phyloP scores from a whole-genome alignment of 257 asterid species.

The Buddleja alternifolia region DNA sequence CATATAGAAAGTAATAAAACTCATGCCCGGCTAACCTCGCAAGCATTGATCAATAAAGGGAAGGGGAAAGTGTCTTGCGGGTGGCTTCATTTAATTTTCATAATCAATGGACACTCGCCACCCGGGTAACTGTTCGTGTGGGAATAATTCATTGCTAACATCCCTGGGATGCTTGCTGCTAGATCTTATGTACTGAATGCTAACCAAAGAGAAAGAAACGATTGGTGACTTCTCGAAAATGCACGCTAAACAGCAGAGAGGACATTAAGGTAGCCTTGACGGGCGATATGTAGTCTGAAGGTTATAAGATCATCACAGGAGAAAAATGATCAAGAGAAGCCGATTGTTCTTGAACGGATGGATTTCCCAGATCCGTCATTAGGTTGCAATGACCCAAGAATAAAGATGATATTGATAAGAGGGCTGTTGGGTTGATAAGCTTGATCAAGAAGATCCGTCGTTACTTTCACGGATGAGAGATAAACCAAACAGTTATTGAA shows the following conservation, averaged over 20 bases:
- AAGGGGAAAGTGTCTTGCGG: no score
- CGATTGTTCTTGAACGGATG: slow-evolving; percentile 90
- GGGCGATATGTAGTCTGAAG: slow-evolving; percentile 95
- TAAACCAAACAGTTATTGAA: slow-evolving; percentile 93
- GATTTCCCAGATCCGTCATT: slow-evolving; percentile 97
- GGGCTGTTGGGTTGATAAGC: slow-evolving; percentile 90
- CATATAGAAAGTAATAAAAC: no score
- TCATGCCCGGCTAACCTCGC: no score
- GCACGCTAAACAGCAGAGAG: slow-evolving; percentile 98
- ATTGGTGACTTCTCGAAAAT: slow-evolving; percentile 93
- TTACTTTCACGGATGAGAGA: slow-evolving; percentile 97
- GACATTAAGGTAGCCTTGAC: slow-evolving; percentile 77
- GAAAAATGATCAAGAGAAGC: slow-evolving; percentile 86
- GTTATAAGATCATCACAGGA: slow-evolving; percentile 88
- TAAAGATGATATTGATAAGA: slow-evolving; percentile 91
- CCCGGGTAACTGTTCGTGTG: no score
- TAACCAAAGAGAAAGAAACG: slow-evolving; percentile 92
- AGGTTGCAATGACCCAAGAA: slow-evolving; percentile 99
- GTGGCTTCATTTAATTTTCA: no score
- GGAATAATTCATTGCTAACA: no score
- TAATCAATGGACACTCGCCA: no score
- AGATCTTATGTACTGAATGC: slow-evolving; percentile 86
- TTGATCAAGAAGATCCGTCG: slow-evolving; percentile 98
- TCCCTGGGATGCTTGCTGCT: slow-evolving; percentile 86
- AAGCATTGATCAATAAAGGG: no score